Conservation (phyloP, 1,284 basidiomycete genomes). For the Butyriboletus regius region DNA sequence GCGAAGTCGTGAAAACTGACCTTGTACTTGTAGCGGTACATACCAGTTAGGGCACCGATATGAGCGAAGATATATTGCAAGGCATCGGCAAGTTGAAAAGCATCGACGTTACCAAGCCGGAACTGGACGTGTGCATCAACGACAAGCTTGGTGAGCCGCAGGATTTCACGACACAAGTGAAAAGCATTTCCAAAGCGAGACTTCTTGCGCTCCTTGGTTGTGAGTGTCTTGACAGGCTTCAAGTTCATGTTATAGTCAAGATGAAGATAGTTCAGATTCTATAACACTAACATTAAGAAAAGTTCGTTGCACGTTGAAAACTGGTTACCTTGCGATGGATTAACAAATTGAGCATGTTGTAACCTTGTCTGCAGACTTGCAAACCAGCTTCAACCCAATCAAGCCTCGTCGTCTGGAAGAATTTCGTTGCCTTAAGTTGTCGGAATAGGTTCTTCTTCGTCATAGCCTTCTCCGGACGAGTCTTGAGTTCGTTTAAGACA, state of each 20-base stretch:
- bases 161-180: conserved; percentile 95
- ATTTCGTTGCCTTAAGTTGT: conserved; percentile 95
- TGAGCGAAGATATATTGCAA: conserved; percentile 97
- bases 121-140: conserved; percentile 99
- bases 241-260: conserved; percentile 91
- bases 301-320: not conserved
- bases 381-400: conserved; percentile 99
- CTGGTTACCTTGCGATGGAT: conserved; percentile 84
- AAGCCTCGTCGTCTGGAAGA: conserved; percentile 95
- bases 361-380: conserved; percentile 96
- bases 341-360: conserved; percentile 98
- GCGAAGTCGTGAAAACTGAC: conserved; percentile 33
- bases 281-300: conserved; percentile 2
- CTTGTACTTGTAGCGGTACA: conserved; percentile 99
- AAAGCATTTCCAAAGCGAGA: conserved; percentile 99
- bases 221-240: conserved; percentile 98
- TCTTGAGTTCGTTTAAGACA: conserved; percentile 90
- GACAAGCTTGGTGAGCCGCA: conserved; percentile 94
- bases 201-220: conserved; percentile 99
- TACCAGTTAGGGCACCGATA: conserved; percentile 94
- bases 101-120: conserved; percentile 96
- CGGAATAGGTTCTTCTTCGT: conserved; percentile 95
- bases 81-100: conserved; percentile 97
- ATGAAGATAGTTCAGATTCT: conserved; percentile 94
- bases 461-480: conserved; percentile 88